phyloP scores from a whole-genome alignment of 2,329 filamentous ascomycete genomes.

The Davidsoniella australis region DNA sequence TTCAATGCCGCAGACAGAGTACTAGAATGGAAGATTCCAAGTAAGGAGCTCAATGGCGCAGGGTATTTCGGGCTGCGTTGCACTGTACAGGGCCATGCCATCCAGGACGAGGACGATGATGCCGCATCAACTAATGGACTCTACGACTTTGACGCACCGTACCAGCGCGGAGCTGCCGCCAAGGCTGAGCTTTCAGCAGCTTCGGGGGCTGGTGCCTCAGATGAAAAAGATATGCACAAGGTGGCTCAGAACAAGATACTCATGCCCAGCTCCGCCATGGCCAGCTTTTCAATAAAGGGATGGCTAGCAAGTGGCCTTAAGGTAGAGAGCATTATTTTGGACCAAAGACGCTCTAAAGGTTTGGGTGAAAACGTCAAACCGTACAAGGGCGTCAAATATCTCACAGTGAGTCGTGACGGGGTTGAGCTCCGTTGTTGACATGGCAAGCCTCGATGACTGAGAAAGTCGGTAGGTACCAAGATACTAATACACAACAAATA shows the following conservation, averaged over 20 bases:
- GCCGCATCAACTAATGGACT: slow-evolving; percentile 18
- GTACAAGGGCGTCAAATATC: slow-evolving; percentile 95
- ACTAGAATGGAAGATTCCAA: slow-evolving; percentile 69
- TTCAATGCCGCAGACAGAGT: slow-evolving; percentile 57
- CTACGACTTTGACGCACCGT: slow-evolving; percentile 10
- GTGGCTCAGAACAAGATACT: slow-evolving; percentile 54
- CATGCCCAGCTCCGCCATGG: slow-evolving; percentile 63
- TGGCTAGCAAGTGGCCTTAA: slow-evolving; percentile 52
- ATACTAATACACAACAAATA: too few species aligned
- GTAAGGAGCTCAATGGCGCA: slow-evolving; percentile 55
- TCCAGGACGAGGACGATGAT: slow-evolving; percentile 31
- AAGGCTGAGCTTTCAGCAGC: slow-evolving; percentile 16
- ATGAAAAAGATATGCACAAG: slow-evolving; percentile 35
- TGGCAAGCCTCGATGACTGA: neutral
- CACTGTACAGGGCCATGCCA: slow-evolving; percentile 51
- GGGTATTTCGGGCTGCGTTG: slow-evolving; percentile 61
- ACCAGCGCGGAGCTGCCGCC: slow-evolving; percentile 4
- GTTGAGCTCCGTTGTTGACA: slow-evolving; percentile 43
- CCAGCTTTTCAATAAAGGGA: slow-evolving; percentile 55
- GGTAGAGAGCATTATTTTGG: slow-evolving; percentile 49
- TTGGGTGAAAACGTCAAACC: slow-evolving; percentile 78
- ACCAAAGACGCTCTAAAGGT: slow-evolving; percentile 68
- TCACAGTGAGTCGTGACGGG: slow-evolving; percentile 55
- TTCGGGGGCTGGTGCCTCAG: neutral
- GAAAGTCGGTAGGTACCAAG: neutral